Base-by-base conservation (phyloP, 345 rosid species). In the Erucastrum elatum region DNA sequence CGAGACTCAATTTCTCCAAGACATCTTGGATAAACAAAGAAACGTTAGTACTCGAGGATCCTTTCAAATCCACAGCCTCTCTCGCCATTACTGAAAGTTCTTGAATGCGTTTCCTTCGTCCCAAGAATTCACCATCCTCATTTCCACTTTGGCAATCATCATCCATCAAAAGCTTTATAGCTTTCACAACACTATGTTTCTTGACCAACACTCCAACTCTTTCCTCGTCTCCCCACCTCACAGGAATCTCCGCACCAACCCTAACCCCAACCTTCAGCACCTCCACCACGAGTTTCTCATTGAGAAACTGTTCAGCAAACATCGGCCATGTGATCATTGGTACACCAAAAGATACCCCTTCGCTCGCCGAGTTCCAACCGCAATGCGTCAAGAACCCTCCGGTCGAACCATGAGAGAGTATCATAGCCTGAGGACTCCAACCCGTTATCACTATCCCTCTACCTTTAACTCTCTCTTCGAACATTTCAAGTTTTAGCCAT, bases 311-410 rank as follows among this genome's bases (percentile, higher is more conserved):
- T 76, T 93, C 97, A 1, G 92, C 76, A 46, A 88, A 88, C 2
- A 86, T 72, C 0, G 98, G 98, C 94, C 97, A 93, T 3, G 98
- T 90, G 72, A 93, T 84, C 89, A 93, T 74, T 1, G 97, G 98
- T 55, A 93, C 68, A 13, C 90, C 92, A 0, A 75, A 70, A 68
- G 85, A 84, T 3, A 91, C 61, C 2, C 88, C 91, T 80, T 93
- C 98, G 11, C 88, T 39, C 0, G 92, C 87, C 21, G 98, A 93
- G 82, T 93, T 93, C 98, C 98, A 93, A 4, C 98, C 98, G n/a
- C 97, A 90, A 31, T 93, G 98, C 0, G 93, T 90, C 70, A 93
- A 53, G 80, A 93, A 93, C 31, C 93, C 98, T 44, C 89, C 89
- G 4, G 87, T 70, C 4, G 95, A 76, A 4, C 70, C 78, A 81